Percentiles rank a stretch among this genome's conserved stretches.
phyloP scores from a whole-genome alignment of 2,329 filamentous ascomycete species.

The Pseudocercospora macadamiae region DNA sequence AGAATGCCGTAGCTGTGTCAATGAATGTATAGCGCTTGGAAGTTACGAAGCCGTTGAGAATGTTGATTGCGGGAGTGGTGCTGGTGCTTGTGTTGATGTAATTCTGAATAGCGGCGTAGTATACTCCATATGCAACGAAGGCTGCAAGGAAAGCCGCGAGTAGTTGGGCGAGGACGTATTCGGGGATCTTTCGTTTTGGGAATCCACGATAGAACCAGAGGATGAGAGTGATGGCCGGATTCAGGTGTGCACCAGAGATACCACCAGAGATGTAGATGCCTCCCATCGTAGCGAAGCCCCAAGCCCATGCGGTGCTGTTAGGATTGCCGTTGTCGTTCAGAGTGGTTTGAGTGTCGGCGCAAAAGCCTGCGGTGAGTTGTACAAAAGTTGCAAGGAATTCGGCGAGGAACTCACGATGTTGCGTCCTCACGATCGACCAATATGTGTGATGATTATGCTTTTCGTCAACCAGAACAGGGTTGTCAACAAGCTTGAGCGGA shows the following conservation, averaged over 20 bases:
- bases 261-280: slow-evolving; percentile 48
- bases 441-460: slow-evolving; percentile 51
- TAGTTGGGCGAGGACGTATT: slow-evolving; percentile 57
- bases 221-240: slow-evolving; percentile 49
- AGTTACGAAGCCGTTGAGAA: slow-evolving; percentile 50
- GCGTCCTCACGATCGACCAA: slow-evolving; percentile 54
- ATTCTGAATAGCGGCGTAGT: slow-evolving; percentile 42
- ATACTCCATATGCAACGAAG: slow-evolving; percentile 52
- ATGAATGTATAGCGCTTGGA: slow-evolving; percentile 47
- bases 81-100: slow-evolving; percentile 29
- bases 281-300: slow-evolving; percentile 59
- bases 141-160: slow-evolving; percentile 55
- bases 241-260: slow-evolving; percentile 54
- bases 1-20: slow-evolving; percentile 51
- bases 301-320: slow-evolving; percentile 47
- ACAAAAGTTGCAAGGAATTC: slow-evolving; percentile 54
- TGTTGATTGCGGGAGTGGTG: slow-evolving; percentile 27
- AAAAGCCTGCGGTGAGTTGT: slow-evolving; percentile 50
- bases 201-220: slow-evolving; percentile 54
- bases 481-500: slow-evolving; percentile 43
- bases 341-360: slow-evolving; percentile 52
- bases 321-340: slow-evolving; percentile 40
- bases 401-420: slow-evolving; percentile 57
- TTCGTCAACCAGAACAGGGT: slow-evolving; percentile 44
- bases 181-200: slow-evolving; percentile 54